Percentiles rank a stretch among this genome's conserved stretches.
These are phyloP conservation scores for Heritiera littoralis DNA, from an alignment of 345 rosid genomes.

Conservation along the genomic window DNA sequence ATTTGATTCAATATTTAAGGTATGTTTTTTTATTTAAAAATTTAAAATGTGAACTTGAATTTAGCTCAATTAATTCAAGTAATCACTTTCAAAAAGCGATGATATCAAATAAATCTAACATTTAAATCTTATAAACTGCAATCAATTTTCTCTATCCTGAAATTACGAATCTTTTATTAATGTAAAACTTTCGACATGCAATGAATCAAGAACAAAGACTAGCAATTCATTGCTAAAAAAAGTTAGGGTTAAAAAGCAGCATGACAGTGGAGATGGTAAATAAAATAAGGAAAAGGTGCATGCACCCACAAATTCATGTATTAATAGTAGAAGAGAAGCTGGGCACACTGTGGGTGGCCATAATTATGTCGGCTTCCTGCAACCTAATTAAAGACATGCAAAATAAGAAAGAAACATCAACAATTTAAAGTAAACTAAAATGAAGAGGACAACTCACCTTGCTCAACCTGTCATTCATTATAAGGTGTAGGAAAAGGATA, in stretches of 20 bases:
- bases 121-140: too few relatives aligned
- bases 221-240: background rate
- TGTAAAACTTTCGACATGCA: too few relatives aligned
- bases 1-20: too few relatives aligned
- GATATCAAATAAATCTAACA: too few relatives aligned
- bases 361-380: slow-evolving; percentile 31
- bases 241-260: background rate
- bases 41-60: too few relatives aligned
- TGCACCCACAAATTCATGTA: background rate
- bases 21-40: too few relatives aligned
- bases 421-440: background rate
- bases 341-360: slow-evolving; percentile 36
- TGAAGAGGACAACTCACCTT: background rate
- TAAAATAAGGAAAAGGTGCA: background rate
- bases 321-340: background rate
- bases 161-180: too few relatives aligned
- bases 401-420: slow-evolving; percentile 20
- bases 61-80: too few relatives aligned
- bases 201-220: background rate
- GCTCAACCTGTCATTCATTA: background rate
- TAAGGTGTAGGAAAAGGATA: background rate
- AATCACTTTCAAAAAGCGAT: too few relatives aligned
- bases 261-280: background rate
- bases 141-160: too few relatives aligned
- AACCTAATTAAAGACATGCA: slow-evolving; percentile 22